Base-by-base conservation (phyloP, 2,329 filamentous ascomycete species). In the Neofusicoccum cordaticola region DNA sequence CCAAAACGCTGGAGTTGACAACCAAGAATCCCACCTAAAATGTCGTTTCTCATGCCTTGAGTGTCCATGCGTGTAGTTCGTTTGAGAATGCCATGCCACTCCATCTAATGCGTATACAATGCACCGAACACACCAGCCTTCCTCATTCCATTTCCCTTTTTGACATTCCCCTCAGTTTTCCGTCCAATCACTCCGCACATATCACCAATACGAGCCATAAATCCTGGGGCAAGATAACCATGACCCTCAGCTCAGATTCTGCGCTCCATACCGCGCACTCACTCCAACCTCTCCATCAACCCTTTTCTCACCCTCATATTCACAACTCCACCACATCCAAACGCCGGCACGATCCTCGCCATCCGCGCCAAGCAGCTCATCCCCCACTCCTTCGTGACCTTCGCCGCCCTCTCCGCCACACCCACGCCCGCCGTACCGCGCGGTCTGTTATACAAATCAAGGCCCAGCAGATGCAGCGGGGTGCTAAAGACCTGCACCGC, bases 241-340 rank as follows among this genome's bases (percentile, higher is more conserved):
- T 31, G 27, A 31, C 27, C 27, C 27, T 31, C 27, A 31, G 4
- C 6, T 15, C 6, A 39, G 11, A 15, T 4, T 9, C 8, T 4
- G 13, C 11, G 37, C 37, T 15, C 37, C 37, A 3, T 12, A 39
- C 13, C 37, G 13, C 37, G 27, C 15, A 8, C 39, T 60, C 41
- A 67, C 61, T 76, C 74, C 47, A 78, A 52, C 65, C 57, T 67
- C 35, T 80, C 80, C 89, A 96, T 93, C 70, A 94, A 74, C 62
- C 74, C 80, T 72, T 79, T 82, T 70, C 93, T 84, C 50, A 94
- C 82, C 72, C 90, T 88, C 66, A 84, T 84, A 78, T 97, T 97
- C 11, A 95, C 90, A 11, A 96, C 91, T 0, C 93, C 93, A 0
- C 93, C 93, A 12, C 96, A 84, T 1, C 93, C 93, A 81, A 94